phyloP scores from a whole-genome alignment of 768 basidiomycete genomes.

The Suillus brevipes region DNA sequence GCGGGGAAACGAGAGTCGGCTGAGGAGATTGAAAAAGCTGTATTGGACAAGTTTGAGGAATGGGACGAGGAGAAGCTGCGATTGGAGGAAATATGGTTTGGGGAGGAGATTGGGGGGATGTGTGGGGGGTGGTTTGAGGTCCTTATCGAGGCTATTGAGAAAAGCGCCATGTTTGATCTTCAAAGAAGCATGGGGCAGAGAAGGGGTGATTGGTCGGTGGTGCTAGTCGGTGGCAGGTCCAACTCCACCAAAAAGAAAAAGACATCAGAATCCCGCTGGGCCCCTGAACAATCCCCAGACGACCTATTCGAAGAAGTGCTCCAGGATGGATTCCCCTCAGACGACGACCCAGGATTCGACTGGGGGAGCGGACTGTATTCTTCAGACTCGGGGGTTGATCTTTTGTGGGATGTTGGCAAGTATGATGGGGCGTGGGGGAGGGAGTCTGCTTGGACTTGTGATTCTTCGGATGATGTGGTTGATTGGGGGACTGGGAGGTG shows the following conservation, averaged over 20 bases:
- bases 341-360: neutral
- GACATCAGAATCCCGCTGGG: slow-evolving; percentile 2
- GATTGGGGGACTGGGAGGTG: neutral
- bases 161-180: slow-evolving; percentile 25
- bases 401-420: neutral
- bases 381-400: slow-evolving; percentile 3
- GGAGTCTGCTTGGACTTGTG: neutral
- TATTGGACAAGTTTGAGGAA: slow-evolving; percentile 56
- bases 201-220: slow-evolving; percentile 32
- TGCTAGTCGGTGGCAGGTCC: slow-evolving; percentile 22
- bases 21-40: slow-evolving; percentile 47
- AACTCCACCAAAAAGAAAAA: slow-evolving; percentile 5
- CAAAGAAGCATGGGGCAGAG: slow-evolving; percentile 19
- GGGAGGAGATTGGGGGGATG: slow-evolving; percentile 33
- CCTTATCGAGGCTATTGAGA: slow-evolving; percentile 27
- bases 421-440: neutral
- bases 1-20: slow-evolving; percentile 44
- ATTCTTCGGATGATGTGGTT: neutral
- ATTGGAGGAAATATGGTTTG: slow-evolving; percentile 47
- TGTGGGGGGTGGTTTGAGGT: slow-evolving; percentile 37
- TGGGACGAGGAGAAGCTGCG: slow-evolving; percentile 50
- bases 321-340: neutral
- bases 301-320: neutral
- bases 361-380: neutral
- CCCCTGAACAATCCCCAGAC: neutral